A percentile compares a stretch with the other conserved stretches of the same genome.
Conservation (phyloP, 2,329 filamentous ascomycete species). For the Thelonectria blattea region DNA sequence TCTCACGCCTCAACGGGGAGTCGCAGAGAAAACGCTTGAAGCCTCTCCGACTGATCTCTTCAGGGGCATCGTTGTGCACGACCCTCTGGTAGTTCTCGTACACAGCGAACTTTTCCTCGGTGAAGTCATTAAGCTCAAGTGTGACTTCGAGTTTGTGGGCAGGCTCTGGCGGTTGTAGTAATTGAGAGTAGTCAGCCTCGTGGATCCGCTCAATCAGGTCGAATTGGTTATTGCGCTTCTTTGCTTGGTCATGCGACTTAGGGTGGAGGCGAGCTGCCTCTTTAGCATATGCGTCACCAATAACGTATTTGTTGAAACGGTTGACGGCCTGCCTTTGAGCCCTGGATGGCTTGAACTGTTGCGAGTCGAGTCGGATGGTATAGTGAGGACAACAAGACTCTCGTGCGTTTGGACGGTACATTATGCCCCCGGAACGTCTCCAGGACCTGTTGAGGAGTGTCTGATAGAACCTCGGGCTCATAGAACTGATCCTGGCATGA, state of each 20-base stretch:
- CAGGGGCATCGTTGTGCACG: slow-evolving; percentile 71
- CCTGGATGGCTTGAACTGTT: slow-evolving; percentile 67
- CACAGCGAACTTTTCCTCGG: slow-evolving; percentile 75
- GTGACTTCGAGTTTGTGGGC: slow-evolving; percentile 72
- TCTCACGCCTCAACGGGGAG: slow-evolving; percentile 65
- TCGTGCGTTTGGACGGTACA: slow-evolving; percentile 80
- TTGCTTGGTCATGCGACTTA: slow-evolving; percentile 68
- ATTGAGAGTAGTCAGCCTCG: slow-evolving; percentile 64
- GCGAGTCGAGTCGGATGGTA: slow-evolving; percentile 75
- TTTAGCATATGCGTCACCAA: slow-evolving; percentile 71
- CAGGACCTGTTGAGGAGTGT: slow-evolving; percentile 75
- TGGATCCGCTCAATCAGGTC: slow-evolving; percentile 71
- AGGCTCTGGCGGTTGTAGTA: slow-evolving; percentile 66
- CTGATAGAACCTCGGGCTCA: slow-evolving; percentile 74
- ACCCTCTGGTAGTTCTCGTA: slow-evolving; percentile 77
- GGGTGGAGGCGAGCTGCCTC: slow-evolving; percentile 70
- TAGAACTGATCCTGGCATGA: slow-evolving; percentile 66
- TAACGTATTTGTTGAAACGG: slow-evolving; percentile 74
- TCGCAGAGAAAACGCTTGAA: slow-evolving; percentile 78
- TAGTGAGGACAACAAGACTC: slow-evolving; percentile 93
- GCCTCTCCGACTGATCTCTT: slow-evolving; percentile 62
- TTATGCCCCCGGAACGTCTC: slow-evolving; percentile 73
- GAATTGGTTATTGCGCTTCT: slow-evolving; percentile 70
- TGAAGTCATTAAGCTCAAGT: slow-evolving; percentile 73
- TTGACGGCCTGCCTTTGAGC: slow-evolving; percentile 80